Conservation (phyloP, 225 moss, liverwort and hornwort genomes). For the Marchantia paleacea region DNA sequence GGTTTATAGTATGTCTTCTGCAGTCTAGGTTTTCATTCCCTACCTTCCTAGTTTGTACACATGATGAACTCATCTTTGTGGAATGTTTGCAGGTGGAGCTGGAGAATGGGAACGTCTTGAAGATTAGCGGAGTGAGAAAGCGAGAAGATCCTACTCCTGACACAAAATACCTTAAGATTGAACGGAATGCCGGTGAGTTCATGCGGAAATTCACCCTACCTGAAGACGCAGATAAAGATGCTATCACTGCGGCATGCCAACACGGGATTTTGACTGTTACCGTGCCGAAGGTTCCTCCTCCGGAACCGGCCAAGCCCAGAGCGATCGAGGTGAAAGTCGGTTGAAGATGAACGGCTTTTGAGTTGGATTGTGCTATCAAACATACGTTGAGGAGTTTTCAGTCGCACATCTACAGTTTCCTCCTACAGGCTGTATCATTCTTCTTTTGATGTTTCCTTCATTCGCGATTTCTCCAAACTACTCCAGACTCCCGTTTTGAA, state of each 20-base stretch:
- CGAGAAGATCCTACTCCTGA: slow-evolving; percentile 24
- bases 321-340: slow-evolving; percentile 36
- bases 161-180: slow-evolving; percentile 41
- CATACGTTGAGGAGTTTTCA: too few species aligned
- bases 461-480: too few species aligned
- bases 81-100: slow-evolving; percentile 31
- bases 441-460: too few species aligned
- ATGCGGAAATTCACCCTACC: slow-evolving; percentile 45
- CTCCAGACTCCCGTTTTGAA: too few species aligned
- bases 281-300: slow-evolving; percentile 40
- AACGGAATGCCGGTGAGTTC: slow-evolving; percentile 38
- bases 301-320: slow-evolving; percentile 29
- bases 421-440: too few species aligned
- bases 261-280: slow-evolving; percentile 43
- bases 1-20: not conserved
- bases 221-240: slow-evolving; percentile 40
- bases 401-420: too few species aligned
- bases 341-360: not conserved
- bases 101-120: slow-evolving; percentile 46
- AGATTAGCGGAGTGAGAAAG: slow-evolving; percentile 38
- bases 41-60: not conserved
- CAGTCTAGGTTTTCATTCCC: too few species aligned
- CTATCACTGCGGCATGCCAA: slow-evolving; percentile 32
- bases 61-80: not conserved
- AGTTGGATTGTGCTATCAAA: too few species aligned